These are phyloP conservation scores for Thecaphora thlaspeos DNA, from an alignment of 1,284 basidiomycete genomes.

Conservation along the genomic window DNA sequence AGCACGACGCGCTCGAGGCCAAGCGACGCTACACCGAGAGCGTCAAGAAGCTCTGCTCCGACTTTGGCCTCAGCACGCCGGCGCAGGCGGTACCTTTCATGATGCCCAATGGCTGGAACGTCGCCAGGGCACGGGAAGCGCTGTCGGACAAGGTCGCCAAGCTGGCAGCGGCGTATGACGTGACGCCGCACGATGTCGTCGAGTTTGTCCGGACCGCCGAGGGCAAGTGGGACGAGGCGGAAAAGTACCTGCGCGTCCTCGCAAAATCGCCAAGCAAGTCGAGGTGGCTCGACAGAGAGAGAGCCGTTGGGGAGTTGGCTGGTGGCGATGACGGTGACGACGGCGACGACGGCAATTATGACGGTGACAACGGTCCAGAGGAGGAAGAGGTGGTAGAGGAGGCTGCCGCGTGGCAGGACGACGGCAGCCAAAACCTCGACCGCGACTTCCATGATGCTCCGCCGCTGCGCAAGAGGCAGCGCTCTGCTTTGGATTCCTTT, in stretches of 20 bases:
- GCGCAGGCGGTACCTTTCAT: background rate
- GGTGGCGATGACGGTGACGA: too few relatives aligned
- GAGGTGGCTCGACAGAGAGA: too few relatives aligned
- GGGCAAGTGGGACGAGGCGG: background rate
- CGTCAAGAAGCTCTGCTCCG: background rate
- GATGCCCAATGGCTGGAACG: background rate
- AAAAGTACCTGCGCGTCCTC: background rate
- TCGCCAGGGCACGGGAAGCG: background rate
- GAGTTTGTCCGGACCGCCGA: background rate
- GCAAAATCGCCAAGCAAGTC: background rate
- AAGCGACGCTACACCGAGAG: background rate
- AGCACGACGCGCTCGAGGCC: background rate
- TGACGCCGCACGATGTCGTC: background rate
- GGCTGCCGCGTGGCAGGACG: too few relatives aligned
- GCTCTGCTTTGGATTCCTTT: background rate
- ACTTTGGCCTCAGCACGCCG: background rate
- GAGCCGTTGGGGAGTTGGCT: too few relatives aligned
- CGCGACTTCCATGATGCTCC: too few relatives aligned
- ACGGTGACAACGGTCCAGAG: too few relatives aligned
- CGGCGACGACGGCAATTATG: too few relatives aligned
- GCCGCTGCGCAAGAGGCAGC: background rate
- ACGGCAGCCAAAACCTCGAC: too few relatives aligned
- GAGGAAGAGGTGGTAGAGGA: too few relatives aligned
- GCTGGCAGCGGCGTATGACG: background rate
- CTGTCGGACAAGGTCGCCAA: background rate